Percentiles rank a stretch among this genome's conserved stretches.
phyloP scores from a whole-genome alignment of 164 flowering plant species.

The Vitis rotundifolia region DNA sequence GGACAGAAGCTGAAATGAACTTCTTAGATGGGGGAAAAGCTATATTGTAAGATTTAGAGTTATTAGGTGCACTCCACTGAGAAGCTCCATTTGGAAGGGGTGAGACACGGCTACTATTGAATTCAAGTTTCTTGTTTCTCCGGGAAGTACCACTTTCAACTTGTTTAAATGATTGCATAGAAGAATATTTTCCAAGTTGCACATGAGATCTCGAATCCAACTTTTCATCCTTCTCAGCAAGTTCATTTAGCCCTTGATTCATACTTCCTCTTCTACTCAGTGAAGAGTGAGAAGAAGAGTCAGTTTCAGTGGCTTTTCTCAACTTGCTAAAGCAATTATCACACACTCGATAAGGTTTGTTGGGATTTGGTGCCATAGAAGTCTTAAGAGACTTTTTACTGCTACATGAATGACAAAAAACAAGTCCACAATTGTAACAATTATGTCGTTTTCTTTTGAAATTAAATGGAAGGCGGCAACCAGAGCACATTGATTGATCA shows the following conservation, averaged over 20 bases:
- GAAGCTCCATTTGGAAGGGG: constrained; percentile 67
- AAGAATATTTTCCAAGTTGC: constrained; percentile 52
- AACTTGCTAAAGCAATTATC: constrained; percentile 43
- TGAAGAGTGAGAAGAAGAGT: constrained; percentile 23
- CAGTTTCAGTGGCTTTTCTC: constrained; percentile 21
- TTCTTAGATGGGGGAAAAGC: constrained; percentile 77
- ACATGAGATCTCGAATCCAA: constrained; percentile 46
- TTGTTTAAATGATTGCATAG: constrained; percentile 61
- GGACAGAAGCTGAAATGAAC: constrained; percentile 76
- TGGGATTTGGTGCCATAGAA: constrained; percentile 43
- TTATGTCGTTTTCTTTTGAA: constrained; percentile 45
- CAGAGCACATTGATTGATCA: constrained; percentile 43
- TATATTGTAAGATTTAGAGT: constrained; percentile 64
- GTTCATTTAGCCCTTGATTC: constrained; percentile 45
- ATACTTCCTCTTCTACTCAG: constrained; percentile 58
- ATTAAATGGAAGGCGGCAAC: constrained; percentile 38
- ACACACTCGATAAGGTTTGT: constrained; percentile 50
- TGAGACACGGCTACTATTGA: constrained; percentile 65
- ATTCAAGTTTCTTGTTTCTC: constrained; percentile 69
- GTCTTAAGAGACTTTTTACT: constrained; percentile 39
- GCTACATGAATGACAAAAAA: constrained; percentile 44
- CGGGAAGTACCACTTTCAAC: constrained; percentile 53
- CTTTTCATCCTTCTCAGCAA: constrained; percentile 51
- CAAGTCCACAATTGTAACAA: constrained; percentile 49
- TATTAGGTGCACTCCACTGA: constrained; percentile 49